These are phyloP conservation scores for Scenedesmus sp. DNA, from an alignment of 163 green algal genomes.

Conservation along the genomic window DNA sequence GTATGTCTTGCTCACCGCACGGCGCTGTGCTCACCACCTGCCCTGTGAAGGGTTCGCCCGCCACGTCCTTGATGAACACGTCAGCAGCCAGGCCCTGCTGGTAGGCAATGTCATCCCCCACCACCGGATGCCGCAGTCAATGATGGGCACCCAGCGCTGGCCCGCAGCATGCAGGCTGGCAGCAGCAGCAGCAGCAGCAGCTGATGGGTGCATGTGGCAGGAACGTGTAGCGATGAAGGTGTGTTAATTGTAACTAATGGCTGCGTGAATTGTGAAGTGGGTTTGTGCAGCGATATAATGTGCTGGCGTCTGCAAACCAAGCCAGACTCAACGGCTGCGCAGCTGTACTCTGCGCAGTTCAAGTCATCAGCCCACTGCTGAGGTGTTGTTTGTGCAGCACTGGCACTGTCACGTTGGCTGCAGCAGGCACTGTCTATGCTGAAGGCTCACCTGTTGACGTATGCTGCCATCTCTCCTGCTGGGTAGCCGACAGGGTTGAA, in stretches of 20 bases:
- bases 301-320: no score
- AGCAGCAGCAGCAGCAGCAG: neutral
- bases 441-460: neutral
- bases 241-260: no score
- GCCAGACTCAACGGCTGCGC: no score
- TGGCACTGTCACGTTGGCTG: neutral
- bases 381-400: no score
- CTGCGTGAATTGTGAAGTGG: no score
- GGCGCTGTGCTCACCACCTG: slow-evolving; percentile 25
- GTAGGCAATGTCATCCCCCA: slow-evolving; percentile 71
- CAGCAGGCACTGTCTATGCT: neutral
- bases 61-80: slow-evolving; percentile 74
- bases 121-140: slow-evolving; percentile 75
- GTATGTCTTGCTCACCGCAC: no score
- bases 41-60: neutral
- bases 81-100: slow-evolving; percentile 65
- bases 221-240: no score
- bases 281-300: no score
- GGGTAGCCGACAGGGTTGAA: neutral
- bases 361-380: no score
- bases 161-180: slow-evolving; percentile 65
- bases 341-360: no score
- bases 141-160: slow-evolving; percentile 79
- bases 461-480: neutral
- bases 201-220: no score